A percentile compares a stretch with the other conserved stretches of the same genome.
phyloP scores from a whole-genome alignment of 176 grass and related monocot genomes.

The Aegilops umbellulata region DNA sequence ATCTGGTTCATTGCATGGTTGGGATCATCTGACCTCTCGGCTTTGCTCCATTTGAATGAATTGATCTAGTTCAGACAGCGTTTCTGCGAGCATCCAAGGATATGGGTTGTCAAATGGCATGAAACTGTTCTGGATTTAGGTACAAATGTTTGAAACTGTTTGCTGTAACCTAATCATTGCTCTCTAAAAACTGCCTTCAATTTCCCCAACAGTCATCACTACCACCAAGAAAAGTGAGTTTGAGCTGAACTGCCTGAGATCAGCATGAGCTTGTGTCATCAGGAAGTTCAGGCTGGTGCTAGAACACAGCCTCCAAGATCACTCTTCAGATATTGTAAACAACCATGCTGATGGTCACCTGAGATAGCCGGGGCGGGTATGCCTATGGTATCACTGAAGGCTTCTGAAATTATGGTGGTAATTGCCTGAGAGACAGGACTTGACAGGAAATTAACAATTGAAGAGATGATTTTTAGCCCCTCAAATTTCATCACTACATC shows the following conservation, averaged over 20 bases:
- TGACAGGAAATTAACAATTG: no score
- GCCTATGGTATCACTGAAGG: no score
- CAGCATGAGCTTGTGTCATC: not conserved
- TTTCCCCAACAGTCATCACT: not conserved
- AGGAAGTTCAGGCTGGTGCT: not conserved
- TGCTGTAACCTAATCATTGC: not conserved
- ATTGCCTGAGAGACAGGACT: no score
- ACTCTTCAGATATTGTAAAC: no score
- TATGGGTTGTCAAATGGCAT: not conserved
- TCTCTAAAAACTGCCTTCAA: not conserved
- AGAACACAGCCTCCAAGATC: not conserved
- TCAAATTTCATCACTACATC: no score
- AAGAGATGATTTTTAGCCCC: no score
- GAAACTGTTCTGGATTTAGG: not conserved
- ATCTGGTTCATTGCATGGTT: not conserved
- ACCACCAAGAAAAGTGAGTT: no score
- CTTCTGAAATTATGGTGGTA: no score
- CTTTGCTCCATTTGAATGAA: not conserved
- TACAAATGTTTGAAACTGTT: no score
- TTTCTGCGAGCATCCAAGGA: not conserved
- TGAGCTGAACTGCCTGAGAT: not conserved
- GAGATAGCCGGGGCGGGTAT: no score
- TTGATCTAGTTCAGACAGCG: not conserved
- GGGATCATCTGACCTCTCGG: not conserved
- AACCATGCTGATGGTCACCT: no score